Conservation (phyloP, 306 rosid species). For the Rosa chinensis region DNA sequence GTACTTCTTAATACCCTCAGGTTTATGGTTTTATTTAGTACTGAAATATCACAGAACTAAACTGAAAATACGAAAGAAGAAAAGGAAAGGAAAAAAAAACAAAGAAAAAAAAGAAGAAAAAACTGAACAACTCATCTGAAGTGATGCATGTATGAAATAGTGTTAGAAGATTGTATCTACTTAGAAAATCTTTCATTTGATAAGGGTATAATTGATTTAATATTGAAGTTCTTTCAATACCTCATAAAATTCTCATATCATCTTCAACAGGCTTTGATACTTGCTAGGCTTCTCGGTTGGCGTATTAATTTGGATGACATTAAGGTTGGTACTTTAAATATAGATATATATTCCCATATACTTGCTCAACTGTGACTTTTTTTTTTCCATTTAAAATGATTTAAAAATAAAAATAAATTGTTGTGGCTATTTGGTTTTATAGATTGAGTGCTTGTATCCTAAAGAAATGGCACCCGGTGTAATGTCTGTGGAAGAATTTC, state of each 20-base stretch:
- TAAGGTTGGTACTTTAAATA: conserved; percentile 51
- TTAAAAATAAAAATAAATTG: background rate
- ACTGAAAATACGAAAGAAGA: background rate
- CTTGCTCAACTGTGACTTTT: background rate
- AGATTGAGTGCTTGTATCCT: conserved; percentile 94
- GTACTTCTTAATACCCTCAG: background rate
- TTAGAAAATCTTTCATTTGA: background rate
- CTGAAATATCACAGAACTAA: background rate
- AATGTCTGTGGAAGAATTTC: conserved; percentile 70
- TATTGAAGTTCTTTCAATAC: background rate
- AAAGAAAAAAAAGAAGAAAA: background rate
- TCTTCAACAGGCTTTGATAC: conserved; percentile 77
- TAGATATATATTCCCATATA: background rate
- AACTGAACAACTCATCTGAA: background rate
- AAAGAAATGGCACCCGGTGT: conserved; percentile 76
- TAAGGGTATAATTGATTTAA: background rate
- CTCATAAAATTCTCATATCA: conserved; percentile 22
- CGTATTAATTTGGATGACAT: conserved; percentile 59
- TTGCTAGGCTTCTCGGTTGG: conserved; percentile 81
- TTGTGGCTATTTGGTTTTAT: conserved; percentile 23
- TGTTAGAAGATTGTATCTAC: background rate
- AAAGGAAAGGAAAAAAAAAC: background rate
- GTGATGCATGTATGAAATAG: background rate
- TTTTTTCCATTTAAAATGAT: background rate
- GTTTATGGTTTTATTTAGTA: background rate